These are phyloP conservation scores for Ophiostoma quercus DNA, from an alignment of 2,329 filamentous ascomycete species.

Conservation along the genomic window DNA sequence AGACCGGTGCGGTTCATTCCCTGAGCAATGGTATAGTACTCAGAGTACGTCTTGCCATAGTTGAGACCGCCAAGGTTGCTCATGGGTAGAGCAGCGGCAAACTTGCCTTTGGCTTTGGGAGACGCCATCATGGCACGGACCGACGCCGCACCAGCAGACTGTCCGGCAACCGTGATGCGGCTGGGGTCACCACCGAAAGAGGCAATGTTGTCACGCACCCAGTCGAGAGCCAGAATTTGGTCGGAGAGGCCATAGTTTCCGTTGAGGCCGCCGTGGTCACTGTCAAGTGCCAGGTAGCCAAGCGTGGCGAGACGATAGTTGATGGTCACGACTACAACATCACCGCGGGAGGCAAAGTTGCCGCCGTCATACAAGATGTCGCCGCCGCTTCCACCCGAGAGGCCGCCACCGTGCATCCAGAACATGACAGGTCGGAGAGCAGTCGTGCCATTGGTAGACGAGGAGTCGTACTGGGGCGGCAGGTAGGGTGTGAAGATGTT, in stretches of 20 bases:
- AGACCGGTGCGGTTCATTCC: slow-evolving; percentile 45
- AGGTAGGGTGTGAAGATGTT: slow-evolving; percentile 43
- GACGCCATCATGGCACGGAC: slow-evolving; percentile 47
- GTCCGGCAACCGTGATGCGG: slow-evolving; percentile 52
- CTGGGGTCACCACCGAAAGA: slow-evolving; percentile 54
- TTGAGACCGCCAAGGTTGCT: slow-evolving; percentile 42
- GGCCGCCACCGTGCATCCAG: slow-evolving; percentile 50
- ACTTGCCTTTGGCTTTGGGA: slow-evolving; percentile 44
- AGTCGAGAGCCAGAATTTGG: slow-evolving; percentile 46
- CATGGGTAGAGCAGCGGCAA: slow-evolving; percentile 43
- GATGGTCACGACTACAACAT: slow-evolving; percentile 54
- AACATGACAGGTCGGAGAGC: slow-evolving; percentile 37
- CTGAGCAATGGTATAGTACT: slow-evolving; percentile 53
- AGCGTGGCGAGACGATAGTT: slow-evolving; percentile 57
- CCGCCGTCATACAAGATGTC: slow-evolving; percentile 45
- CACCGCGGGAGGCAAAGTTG: slow-evolving; percentile 53
- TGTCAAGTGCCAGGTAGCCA: slow-evolving; percentile 51
- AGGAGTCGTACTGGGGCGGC: slow-evolving; percentile 27
- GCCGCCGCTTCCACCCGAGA: slow-evolving; percentile 43
- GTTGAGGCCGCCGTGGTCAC: slow-evolving; percentile 39
- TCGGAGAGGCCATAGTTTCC: slow-evolving; percentile 49
- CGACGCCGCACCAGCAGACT: slow-evolving; percentile 50
- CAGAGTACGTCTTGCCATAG: slow-evolving; percentile 54
- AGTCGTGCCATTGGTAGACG: slow-evolving; percentile 9
- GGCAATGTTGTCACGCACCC: slow-evolving; percentile 47